Base-by-base conservation (phyloP, 768 basidiomycete genomes). In the Cystofilobasidium bisporidii region DNA sequence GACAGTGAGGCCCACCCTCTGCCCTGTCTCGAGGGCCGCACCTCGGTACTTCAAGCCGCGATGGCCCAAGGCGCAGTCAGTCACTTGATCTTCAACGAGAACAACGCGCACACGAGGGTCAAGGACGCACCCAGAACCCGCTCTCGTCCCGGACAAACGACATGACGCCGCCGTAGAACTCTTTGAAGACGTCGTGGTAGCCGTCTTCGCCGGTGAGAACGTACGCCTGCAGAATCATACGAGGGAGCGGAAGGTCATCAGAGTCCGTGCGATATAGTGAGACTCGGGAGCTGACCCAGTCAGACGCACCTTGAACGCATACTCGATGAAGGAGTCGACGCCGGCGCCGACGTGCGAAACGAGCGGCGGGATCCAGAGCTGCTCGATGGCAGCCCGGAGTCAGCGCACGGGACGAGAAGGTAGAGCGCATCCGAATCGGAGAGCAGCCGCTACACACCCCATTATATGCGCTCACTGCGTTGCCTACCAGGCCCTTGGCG, bases 301-400 rank as follows among this genome's bases (percentile, higher is more conserved):
- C n/a, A 33, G 33, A 24, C 8, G 30, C 18, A n/a, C 28, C 53
- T 47, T 53, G 30, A 69, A 62, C 11, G 68, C 78, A 43, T 76
- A 79, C 70, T 99, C 96, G 74, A 88, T 92, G 76, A 94, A 96
- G 3, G 89, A 91, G 75, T 98, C 96, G 50, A 96, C 86, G 0
- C 96, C 96, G 9, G 96, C 96, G 30, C 94, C 94, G 38, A 93
- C 88, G 1, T 87, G 56, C 0, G 65, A 61, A 5, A 65, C n/a
- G 20, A 65, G 56, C 2, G 57, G 64, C 4, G 43, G n/a, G 22
- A 58, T 47, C 57, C 64, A 65, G 28, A 17, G 5, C 53, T 56
- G 24, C 14, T 4, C 22, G 50, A 24, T 20, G 28, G 28, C 3
- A 24, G 50, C 4, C 6, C 17, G 18, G 3, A 15, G 43, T 43